These are phyloP conservation scores for barrel medic (Medicago truncatula) DNA, from an alignment of 306 rosid genomes.

Conservation along the genomic window DNA sequence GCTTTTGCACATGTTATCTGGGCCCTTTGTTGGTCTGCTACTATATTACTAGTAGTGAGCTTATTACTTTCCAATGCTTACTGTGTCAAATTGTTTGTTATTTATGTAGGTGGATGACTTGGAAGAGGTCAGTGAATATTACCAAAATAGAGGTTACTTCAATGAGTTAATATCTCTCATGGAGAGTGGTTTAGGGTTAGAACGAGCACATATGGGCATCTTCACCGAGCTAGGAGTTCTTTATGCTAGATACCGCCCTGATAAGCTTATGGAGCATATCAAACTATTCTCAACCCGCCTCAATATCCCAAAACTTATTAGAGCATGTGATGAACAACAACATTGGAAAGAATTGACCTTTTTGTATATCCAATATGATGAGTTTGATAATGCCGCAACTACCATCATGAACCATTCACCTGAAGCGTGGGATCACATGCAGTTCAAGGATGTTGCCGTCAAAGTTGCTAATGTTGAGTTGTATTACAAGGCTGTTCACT, in stretches of 20 bases:
- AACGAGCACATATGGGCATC: slow-evolving; percentile 99
- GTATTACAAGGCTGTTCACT: slow-evolving; percentile 97
- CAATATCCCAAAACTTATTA: slow-evolving; percentile 95
- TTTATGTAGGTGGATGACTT: slow-evolving; percentile 89
- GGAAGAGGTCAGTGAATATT: slow-evolving; percentile 99
- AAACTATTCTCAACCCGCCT: slow-evolving; percentile 95
- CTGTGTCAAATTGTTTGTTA: slow-evolving; percentile 11
- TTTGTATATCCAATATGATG: slow-evolving; percentile 96
- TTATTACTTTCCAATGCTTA: slow-evolving; percentile 30
- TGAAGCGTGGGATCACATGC: slow-evolving; percentile 99
- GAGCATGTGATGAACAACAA: slow-evolving; percentile 98
- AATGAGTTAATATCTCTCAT: slow-evolving; percentile 93
- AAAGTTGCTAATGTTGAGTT: slow-evolving; percentile 97
- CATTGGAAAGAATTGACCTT: slow-evolving; percentile 97
- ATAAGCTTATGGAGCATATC: slow-evolving; percentile 99
- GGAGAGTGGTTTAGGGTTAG: slow-evolving; percentile 99
- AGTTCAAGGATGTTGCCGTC: slow-evolving; percentile 90
- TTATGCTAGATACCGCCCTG: slow-evolving; percentile 97
- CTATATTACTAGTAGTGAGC: slow-evolving; percentile 6
- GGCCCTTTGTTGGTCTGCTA: slow-evolving; percentile 7
- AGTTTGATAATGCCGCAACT: slow-evolving; percentile 98
- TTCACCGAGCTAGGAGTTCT: slow-evolving; percentile 97
- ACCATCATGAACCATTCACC: slow-evolving; percentile 99
- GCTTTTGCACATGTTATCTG: slow-evolving; percentile 31
- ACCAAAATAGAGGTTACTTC: slow-evolving; percentile 98